Evolutionary conservation across 2,329 filamentous ascomycete genomes (phyloP), one percentile per base, ranked within the genome.

Genomic region (Aspergillus oerlinghausenensis): DNA sequence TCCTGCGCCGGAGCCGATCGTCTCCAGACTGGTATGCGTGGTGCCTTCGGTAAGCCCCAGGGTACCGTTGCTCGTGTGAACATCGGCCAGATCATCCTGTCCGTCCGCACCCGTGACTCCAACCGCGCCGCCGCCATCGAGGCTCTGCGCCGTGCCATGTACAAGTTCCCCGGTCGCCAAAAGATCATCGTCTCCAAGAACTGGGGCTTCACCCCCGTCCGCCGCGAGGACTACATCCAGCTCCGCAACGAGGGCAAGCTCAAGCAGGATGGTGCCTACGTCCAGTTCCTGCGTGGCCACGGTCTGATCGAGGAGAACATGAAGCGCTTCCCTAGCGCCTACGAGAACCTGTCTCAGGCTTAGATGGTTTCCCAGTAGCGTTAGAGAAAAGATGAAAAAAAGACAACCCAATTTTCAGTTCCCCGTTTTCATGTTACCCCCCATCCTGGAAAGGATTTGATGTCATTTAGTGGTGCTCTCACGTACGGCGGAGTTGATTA

Each of bases 131-230:
- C 88, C 74, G 94, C 94, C 78, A 92, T 99, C 75, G 94, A 99
- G 88, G 94, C 94, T 77, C 90, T 99, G 79, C 93, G 95, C 79
- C 92, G 94, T 80, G 95, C 92, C 68, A 94, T 97, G 88, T 97
- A 97, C 91, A 99, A 97, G 89, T 99, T 99, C 90, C 94, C 94
- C 70, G 94, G 94, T 80, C 93, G 94, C 83, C 94, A 99, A 87
- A 99, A 99, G 92, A 97, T 99, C 84, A 97, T 99, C 75, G 88
- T 97, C 83, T 95, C 90, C 85, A 99, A 97, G 92, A 99, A 99
- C 88, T 99, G 94, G 94, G 94, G 94, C 71, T 99, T 99, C 90
- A 99, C 94, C 64, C 92, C 92, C 77, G 90, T 99, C 73, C 89
- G 91, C 75, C 92, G 94, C 73, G 94, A 97, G 71, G 94, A 99